Percentiles rank a stretch among this genome's conserved stretches.
These are phyloP conservation scores for Melampsora medusae DNA, from an alignment of 1,284 basidiomycete genomes.

Conservation along the genomic window DNA sequence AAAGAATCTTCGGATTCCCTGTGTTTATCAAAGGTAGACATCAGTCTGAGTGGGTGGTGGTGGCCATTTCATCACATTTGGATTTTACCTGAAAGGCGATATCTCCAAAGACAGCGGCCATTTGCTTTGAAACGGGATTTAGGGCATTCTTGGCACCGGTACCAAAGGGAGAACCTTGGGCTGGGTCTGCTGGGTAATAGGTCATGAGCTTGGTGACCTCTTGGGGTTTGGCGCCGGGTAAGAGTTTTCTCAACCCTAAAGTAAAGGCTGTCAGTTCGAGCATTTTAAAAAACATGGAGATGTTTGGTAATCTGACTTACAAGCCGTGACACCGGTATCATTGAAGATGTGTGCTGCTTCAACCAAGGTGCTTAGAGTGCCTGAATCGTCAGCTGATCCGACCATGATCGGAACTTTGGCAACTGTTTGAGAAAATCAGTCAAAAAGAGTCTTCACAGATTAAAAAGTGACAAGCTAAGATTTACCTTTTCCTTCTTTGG, in stretches of 20 bases:
- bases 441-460: too few relatives aligned
- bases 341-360: constrained; percentile 1
- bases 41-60: too few relatives aligned
- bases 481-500: not conserved
- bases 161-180: not conserved
- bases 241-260: not conserved
- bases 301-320: not conserved
- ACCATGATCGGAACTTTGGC: constrained; percentile 2
- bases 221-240: constrained; percentile 5
- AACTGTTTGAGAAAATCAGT: not conserved
- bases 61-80: too few relatives aligned
- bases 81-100: not conserved
- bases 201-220: not conserved
- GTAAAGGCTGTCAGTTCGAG: not conserved
- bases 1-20: not conserved
- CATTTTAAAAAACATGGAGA: too few relatives aligned
- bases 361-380: not conserved
- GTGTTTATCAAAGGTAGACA: too few relatives aligned
- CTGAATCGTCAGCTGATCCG: not conserved
- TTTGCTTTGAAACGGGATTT: not conserved
- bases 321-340: not conserved
- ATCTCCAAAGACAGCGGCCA: not conserved
- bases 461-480: not conserved
- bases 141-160: not conserved
- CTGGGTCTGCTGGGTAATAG: not conserved